Percentiles rank a stretch among this genome's conserved stretches.
These are phyloP conservation scores for Diaporthe citrichinensis DNA, from an alignment of 2,329 filamentous ascomycete species.

Conservation along the genomic window DNA sequence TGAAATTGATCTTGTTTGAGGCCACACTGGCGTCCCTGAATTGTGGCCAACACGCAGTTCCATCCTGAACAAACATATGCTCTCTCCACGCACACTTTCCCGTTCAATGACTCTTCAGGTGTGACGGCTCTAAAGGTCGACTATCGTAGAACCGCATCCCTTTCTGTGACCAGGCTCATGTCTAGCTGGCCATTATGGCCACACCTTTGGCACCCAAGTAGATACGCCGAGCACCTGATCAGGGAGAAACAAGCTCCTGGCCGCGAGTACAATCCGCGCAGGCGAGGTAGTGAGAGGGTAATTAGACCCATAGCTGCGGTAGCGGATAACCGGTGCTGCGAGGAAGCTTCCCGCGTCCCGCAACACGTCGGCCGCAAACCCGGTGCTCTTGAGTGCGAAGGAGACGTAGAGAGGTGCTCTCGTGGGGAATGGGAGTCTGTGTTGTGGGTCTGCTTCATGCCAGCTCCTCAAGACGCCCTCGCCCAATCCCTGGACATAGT, in stretches of 20 bases:
- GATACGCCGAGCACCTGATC: background rate
- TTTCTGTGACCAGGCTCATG: no score
- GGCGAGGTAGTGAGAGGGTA: background rate
- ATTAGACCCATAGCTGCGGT: background rate
- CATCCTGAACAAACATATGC: no score
- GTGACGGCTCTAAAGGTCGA: no score
- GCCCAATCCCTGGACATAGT: background rate
- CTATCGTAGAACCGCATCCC: no score
- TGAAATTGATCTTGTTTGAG: accelerated
- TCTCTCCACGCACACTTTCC: background rate
- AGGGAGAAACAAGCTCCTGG: background rate
- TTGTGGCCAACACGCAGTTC: no score
- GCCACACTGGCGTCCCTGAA: no score
- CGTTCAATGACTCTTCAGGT: background rate
- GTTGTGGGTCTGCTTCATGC: accelerated
- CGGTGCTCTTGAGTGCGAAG: background rate
- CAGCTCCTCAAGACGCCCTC: background rate
- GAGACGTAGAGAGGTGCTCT: background rate
- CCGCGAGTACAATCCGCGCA: no score
- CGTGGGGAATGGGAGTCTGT: accelerated
- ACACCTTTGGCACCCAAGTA: background rate
- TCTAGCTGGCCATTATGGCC: no score
- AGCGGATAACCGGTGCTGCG: background rate
- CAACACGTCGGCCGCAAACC: background rate
- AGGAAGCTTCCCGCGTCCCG: background rate